phyloP scores from a whole-genome alignment of 371 early-diverging fungal species.

The Mortierella sp. region DNA sequence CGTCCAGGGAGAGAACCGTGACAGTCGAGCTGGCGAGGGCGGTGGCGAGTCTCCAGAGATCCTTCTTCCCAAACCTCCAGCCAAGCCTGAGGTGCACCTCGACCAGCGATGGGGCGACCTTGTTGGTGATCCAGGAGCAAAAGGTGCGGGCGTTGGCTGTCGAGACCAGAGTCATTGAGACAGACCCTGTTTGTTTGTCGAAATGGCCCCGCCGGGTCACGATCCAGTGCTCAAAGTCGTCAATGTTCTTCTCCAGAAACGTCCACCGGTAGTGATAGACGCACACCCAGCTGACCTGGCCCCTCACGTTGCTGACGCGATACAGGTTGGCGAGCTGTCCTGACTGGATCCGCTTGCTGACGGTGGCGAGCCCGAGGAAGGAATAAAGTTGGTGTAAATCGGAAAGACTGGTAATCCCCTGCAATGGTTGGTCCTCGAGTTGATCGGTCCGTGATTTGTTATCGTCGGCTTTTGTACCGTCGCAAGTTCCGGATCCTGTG shows the following conservation, averaged over 20 bases:
- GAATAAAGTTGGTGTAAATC: slow-evolving; percentile 48
- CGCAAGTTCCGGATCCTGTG: background rate
- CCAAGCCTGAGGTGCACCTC: slow-evolving; percentile 51
- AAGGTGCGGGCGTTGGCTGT: slow-evolving; percentile 36
- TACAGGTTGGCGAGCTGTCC: slow-evolving; percentile 46
- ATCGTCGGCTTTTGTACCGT: slow-evolving; percentile 8
- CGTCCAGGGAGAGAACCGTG: slow-evolving; percentile 47
- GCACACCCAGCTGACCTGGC: slow-evolving; percentile 51
- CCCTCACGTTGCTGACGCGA: slow-evolving; percentile 36
- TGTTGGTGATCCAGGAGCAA: slow-evolving; percentile 49
- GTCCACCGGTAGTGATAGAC: slow-evolving; percentile 55
- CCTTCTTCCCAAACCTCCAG: slow-evolving; percentile 49
- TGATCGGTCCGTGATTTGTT: background rate
- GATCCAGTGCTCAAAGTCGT: slow-evolving; percentile 51
- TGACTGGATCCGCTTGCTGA: slow-evolving; percentile 15
- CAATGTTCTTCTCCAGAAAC: slow-evolving; percentile 43
- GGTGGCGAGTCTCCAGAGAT: slow-evolving; percentile 38
- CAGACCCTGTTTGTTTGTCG: slow-evolving; percentile 49
- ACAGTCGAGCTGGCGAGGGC: slow-evolving; percentile 42
- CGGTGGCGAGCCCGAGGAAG: slow-evolving; percentile 35
- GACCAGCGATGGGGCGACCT: slow-evolving; percentile 44
- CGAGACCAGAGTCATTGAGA: slow-evolving; percentile 41
- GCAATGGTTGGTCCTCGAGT: slow-evolving; percentile 15
- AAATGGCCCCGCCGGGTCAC: slow-evolving; percentile 39
- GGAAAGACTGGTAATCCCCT: slow-evolving; percentile 26